Evolutionary conservation across 331 rosid genomes (phyloP).

Genomic region (Ulmus americana): DNA sequence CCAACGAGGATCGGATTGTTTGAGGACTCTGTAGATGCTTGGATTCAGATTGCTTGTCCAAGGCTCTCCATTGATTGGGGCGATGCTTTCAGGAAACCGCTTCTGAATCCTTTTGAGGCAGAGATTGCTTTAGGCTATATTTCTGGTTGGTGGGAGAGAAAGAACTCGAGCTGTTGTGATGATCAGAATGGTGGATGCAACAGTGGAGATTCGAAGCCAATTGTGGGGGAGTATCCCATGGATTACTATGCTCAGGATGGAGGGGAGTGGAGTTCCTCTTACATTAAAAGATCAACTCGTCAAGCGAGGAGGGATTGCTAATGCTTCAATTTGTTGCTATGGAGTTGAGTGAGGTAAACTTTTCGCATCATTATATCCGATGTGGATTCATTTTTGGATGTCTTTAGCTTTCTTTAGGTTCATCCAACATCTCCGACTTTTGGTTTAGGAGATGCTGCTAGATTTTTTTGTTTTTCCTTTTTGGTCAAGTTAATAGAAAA

Average conservation of each 20-base stretch:
- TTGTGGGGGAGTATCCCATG: conserved; percentile 82
- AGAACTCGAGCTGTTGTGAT: conserved; percentile 26
- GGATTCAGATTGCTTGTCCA: conserved; percentile 96
- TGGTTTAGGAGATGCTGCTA: neutral
- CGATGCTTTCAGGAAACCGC: conserved; percentile 75
- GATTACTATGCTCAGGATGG: conserved; percentile 92
- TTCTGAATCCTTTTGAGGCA: conserved; percentile 79
- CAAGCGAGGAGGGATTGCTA: conserved; percentile 32
- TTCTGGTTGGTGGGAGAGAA: conserved; percentile 92
- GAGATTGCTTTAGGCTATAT: conserved; percentile 70
- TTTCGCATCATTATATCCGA: neutral
- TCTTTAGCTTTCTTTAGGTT: neutral
- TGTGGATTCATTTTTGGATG: neutral
- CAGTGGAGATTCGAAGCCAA: conserved; percentile 12
- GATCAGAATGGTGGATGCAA: conserved; percentile 26
- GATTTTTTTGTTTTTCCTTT: neutral
- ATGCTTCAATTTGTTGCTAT: neutral
- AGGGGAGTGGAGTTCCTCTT: conserved; percentile 88
- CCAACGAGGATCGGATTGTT: conserved; percentile 60
- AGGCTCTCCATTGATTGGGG: conserved; percentile 94
- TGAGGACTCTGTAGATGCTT: conserved; percentile 76
- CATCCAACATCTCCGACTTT: neutral
- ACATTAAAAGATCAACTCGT: conserved; percentile 45
- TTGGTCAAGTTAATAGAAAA: neutral
- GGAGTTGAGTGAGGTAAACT: neutral